Evolutionary conservation across 805 yeast species (phyloP), one percentile per base, ranked within the genome.

Genomic region (Wickerhamiella kurtzmanii): DNA sequence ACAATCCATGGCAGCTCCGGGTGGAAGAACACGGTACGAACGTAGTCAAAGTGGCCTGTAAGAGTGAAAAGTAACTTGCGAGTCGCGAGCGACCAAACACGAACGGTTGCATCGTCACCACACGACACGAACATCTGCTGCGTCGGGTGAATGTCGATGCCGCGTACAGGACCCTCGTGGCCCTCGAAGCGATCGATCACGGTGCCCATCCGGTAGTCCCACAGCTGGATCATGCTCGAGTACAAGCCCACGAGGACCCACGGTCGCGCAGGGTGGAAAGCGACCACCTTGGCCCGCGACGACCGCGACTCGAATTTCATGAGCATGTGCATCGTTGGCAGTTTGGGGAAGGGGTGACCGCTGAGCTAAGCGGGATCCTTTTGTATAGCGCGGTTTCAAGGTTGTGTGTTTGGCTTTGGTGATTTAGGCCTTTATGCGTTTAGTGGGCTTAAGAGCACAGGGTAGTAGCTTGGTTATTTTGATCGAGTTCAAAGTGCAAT

Each of bases 121-220:
- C 97, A 95, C 13, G 96, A 87, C 35, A 79, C 97, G 64, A 92
- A 92, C 52, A 92, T 74, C 28, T 97, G 97, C 69, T 92, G 98
- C 3, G 97, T 86, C 49, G 96, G 96, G 67, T 92, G 99, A 74
- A 92, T 89, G 63, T 80, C 89, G 38, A 92, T 84, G 50, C 88
- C 79, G 67, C 99, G 79, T 21, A 92, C 98, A 2, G 98, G 97
- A 22, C 99, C 99, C 59, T 84, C 95, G 64, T 92, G 99, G 59
- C 89, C 98, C 66, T 92, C 98, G 60, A 87, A 92, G 49, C 96
- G 76, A 65, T 88, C 97, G 62, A 92, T 79, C 62, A 92, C 69
- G 2, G 96, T 87, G 40, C 99, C 99, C 99, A 92, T 92, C 60
- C 99, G 80, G 68, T 94, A 92, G 67, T 92, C 99, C 99, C 99